Conservation (phyloP, 768 basidiomycete genomes). For the Psilocybe cubensis region DNA sequence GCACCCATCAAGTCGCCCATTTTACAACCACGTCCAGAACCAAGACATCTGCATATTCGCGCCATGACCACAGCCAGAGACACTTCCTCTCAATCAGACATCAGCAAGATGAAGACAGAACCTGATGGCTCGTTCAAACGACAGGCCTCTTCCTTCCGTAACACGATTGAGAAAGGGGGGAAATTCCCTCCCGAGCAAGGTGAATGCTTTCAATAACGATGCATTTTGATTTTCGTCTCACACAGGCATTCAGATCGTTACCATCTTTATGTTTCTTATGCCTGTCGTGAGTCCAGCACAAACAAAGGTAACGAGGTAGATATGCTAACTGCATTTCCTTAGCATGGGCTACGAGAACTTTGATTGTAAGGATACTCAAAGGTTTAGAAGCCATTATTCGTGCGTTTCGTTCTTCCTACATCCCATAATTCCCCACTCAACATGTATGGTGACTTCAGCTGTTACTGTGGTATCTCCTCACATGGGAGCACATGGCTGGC, state of each 20-base stretch:
- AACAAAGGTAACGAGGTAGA: not conserved
- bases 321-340: slow-evolving; percentile 6
- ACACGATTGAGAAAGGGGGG: slow-evolving; percentile 47
- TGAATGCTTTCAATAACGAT: slow-evolving; percentile 33
- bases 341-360: slow-evolving; percentile 94
- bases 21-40: not conserved
- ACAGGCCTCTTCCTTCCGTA: slow-evolving; percentile 49
- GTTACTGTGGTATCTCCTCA: slow-evolving; percentile 83
- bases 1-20: not conserved
- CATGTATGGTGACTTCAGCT: slow-evolving; percentile 42
- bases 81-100: slow-evolving; percentile 44
- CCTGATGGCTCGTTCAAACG: slow-evolving; percentile 73
- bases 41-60: not conserved
- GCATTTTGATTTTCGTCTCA: slow-evolving; percentile 1
- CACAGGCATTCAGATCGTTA: slow-evolving; percentile 70
- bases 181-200: slow-evolving; percentile 72
- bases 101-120: slow-evolving; percentile 55
- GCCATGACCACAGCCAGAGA: slow-evolving; percentile 18
- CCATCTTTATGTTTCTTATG: slow-evolving; percentile 87
- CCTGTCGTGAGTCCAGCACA: slow-evolving; percentile 65
- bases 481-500: slow-evolving; percentile 87
- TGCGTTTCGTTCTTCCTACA: slow-evolving; percentile 37
- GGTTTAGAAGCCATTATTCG: slow-evolving; percentile 86
- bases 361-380: slow-evolving; percentile 91
- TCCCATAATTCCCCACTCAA: too few relatives aligned